phyloP scores from a whole-genome alignment of 441 rosid species.

The Corymbia calophylla region DNA sequence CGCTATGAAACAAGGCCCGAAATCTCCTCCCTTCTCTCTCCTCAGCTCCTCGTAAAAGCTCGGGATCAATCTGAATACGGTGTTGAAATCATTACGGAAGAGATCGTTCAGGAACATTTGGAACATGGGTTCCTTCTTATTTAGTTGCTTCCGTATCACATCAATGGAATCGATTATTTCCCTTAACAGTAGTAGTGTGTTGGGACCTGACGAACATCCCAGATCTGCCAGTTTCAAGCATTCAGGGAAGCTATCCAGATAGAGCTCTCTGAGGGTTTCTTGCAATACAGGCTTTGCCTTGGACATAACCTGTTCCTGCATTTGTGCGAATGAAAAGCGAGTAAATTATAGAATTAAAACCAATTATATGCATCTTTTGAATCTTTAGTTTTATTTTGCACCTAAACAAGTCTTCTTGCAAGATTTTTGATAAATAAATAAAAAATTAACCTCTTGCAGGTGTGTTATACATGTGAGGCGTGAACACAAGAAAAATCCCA shows the following conservation, averaged over 20 bases:
- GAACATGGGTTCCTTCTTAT: background rate
- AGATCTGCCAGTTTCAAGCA: conserved; percentile 10
- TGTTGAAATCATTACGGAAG: background rate
- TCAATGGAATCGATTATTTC: background rate
- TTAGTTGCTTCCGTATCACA: background rate
- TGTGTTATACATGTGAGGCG: background rate
- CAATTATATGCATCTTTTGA: background rate
- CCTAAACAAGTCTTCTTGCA: background rate
- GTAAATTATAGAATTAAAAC: background rate
- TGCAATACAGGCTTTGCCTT: conserved; percentile 1
- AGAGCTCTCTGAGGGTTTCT: background rate
- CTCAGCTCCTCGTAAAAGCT: background rate
- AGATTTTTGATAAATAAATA: background rate
- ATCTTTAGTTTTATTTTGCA: background rate
- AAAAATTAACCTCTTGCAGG: too few species aligned
- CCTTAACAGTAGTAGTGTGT: background rate
- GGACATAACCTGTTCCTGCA: background rate
- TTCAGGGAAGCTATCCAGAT: background rate
- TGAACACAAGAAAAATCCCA: background rate
- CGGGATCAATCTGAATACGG: background rate
- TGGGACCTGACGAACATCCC: conserved; percentile 23
- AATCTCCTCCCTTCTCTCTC: background rate
- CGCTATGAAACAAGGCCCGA: background rate
- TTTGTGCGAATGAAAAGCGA: background rate
- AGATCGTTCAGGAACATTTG: conserved; percentile 1